These are phyloP conservation scores for Thielaviopsis populi DNA, from an alignment of 2,329 filamentous ascomycete species.

Conservation along the genomic window DNA sequence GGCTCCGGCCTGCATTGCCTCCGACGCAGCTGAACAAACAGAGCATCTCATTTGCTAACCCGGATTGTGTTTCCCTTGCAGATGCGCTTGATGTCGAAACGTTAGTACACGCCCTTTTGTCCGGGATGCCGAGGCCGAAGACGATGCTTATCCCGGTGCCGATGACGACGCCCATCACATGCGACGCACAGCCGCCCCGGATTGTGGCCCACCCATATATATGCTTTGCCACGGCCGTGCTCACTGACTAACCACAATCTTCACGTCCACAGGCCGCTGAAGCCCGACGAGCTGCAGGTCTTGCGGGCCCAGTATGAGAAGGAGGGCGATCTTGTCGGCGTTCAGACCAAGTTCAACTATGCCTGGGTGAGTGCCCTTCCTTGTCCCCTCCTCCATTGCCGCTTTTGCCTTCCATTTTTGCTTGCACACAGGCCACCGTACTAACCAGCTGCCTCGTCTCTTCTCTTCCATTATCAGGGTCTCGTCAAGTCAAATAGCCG, in stretches of 20 bases:
- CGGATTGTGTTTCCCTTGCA: constrained; percentile 26
- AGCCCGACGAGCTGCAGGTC: constrained; percentile 81
- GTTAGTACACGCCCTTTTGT: constrained; percentile 31
- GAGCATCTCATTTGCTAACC: neutral
- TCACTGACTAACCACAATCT: neutral
- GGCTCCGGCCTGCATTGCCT: neutral
- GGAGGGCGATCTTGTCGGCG: constrained; percentile 88
- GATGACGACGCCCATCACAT: constrained; percentile 10
- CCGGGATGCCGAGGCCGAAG: neutral
- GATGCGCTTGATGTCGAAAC: constrained; percentile 97
- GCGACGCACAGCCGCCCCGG: neutral
- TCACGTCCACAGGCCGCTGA: constrained; percentile 51
- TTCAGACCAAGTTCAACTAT: constrained; percentile 99
- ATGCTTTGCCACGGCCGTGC: no score
- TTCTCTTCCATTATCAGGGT: constrained; percentile 39
- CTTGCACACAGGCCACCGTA: neutral
- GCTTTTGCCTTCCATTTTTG: neutral
- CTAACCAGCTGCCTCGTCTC: neutral
- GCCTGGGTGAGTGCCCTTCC: constrained; percentile 58
- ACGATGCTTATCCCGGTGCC: neutral
- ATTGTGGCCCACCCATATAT: neutral
- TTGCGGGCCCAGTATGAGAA: constrained; percentile 91
- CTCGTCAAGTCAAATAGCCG: constrained; percentile 84
- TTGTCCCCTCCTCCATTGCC: neutral
- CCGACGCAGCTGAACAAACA: neutral